Percentiles rank a stretch among this genome's conserved stretches.
Evolutionary conservation across 2,329 filamentous ascomycete species (phyloP).

Genomic region (Rugonectria rugulosa): DNA sequence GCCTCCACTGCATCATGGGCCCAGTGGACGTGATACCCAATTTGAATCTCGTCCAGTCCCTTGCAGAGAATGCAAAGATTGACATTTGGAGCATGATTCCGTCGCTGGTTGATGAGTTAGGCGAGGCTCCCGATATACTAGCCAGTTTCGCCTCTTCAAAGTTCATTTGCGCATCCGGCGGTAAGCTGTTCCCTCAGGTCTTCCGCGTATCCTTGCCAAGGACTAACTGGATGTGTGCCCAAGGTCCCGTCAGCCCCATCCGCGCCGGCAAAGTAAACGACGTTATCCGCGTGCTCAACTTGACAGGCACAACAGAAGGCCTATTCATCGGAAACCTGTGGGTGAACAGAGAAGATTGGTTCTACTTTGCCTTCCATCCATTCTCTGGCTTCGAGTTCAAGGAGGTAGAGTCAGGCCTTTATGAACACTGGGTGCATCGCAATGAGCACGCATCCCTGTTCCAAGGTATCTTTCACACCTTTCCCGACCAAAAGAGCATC

Average conservation of each 20-base stretch:
- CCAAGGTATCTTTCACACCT: not conserved
- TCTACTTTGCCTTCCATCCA: constrained; percentile 1
- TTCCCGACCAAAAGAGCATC: not conserved
- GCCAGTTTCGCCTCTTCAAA: constrained; percentile 42
- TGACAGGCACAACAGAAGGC: constrained; percentile 46
- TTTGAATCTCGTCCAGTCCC: constrained; percentile 43
- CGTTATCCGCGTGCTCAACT: constrained; percentile 43
- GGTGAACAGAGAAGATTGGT: constrained; percentile 1
- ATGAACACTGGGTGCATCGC: not conserved
- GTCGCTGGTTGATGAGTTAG: constrained; percentile 46
- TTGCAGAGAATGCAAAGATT: constrained; percentile 45
- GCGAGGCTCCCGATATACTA: constrained; percentile 41
- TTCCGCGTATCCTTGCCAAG: no score
- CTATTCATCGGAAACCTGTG: constrained; percentile 45
- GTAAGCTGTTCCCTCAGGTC: no score
- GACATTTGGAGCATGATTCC: constrained; percentile 50
- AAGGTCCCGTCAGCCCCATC: constrained; percentile 40
- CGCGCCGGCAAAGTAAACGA: constrained; percentile 42
- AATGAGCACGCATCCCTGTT: not conserved
- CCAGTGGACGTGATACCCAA: no score
- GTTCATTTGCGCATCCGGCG: constrained; percentile 49
- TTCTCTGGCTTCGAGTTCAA: not conserved
- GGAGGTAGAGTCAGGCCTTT: not conserved
- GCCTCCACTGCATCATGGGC: constrained; percentile 44
- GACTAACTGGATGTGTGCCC: no score